Base-by-base conservation (phyloP, 495 filamentous ascomycete species). In the Penicillium canescens region DNA sequence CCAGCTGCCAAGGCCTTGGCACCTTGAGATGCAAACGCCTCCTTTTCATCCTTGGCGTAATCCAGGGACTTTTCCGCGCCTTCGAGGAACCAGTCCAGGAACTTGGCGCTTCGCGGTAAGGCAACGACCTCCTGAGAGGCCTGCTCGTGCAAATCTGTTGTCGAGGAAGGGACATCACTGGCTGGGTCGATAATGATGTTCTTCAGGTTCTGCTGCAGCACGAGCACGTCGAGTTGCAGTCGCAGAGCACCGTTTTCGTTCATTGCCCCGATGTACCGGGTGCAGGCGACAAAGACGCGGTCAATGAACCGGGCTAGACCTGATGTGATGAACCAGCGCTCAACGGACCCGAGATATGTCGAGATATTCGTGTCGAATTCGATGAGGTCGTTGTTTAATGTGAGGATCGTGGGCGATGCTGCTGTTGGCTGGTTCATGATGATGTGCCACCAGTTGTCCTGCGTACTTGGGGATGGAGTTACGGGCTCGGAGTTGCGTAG, bases 191-290 rank as follows among this genome's bases (percentile, higher is more conserved):
- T 62, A 45, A 76, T 91, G 53, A 98, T 87, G 48, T 94, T 94
- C 71, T 92, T 95, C 46, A 98, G 80, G 57, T 96, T 96, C 60
- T 98, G 95, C 64, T 96, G 92, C 26, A 98, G 74, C 42, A 98
- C 94, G 8, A 96, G 78, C 41, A 98, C 90, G 63, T 98, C 95
- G 26, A 97, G 81, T 60, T 90, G 86, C 78, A 98, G 88, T 6
- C 91, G 81, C 18, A 83, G 79, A 56, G 86, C 89, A 13, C 95
- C 94, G 50, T 86, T 79, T 33, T 72, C 71, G 55, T 95, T 92
- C 80, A 95, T 86, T 2, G 79, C 80, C 33, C 82, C 80, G 42
- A 92, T 86, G 52, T 77, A 75, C 10, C 68, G 71, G 9, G 82
- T 82, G 58, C 85, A 82, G n/a, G 81, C 66, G 18, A 92, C 80